Evolutionary conservation across 2,329 filamentous ascomycete genomes (phyloP), one percentile per base, ranked within the genome.

Genomic region (Monilinia laxa): DNA sequence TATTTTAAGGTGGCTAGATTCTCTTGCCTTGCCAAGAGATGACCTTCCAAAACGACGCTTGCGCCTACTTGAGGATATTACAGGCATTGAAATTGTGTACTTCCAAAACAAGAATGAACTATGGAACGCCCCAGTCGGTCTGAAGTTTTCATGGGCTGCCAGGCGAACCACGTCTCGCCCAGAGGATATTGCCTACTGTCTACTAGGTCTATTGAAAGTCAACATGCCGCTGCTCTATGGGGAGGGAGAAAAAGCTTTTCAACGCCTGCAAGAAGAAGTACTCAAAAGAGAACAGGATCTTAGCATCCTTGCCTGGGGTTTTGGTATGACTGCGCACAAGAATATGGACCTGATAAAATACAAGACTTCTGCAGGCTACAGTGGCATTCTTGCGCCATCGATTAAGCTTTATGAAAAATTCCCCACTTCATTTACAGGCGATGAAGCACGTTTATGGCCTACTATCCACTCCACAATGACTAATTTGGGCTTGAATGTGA

Each of bases 291-390:
- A 40, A 11, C 40, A 54, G 20, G 56, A 62, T 38, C 47, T 62
- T 4, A 54, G 56, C n/a, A 51, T 66, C 7, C 60, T 62, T 25
- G 64, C 64, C 23, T 66, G 64, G 64, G 57, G 55, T 12, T 57
- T 42, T 42, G 38, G 40, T 42, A 54, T 51, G 56, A 62, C 23
- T n/a, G 18, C n/a, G 35, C 35, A 38, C 25, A 38, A 42, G 7
- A 57, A 14, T 57, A n/a, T 14, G 25, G 7, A 10, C n/a, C n/a
- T 12, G 38, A 40, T n/a, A 1, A 14, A 25, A 7, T 35, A 38
- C 14, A 35, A 5, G 31, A 35, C 2, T 35, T 42, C 23, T 45
- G 40, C 9, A 57, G n/a, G n/a, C 14, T 57, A n/a, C n/a, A 18
- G 16, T 20, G 35, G 35, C 4, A 42, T 25, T 25, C 16, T 57